Evolutionary conservation across 768 basidiomycete genomes (phyloP).

Genomic region (Russula foetens): DNA sequence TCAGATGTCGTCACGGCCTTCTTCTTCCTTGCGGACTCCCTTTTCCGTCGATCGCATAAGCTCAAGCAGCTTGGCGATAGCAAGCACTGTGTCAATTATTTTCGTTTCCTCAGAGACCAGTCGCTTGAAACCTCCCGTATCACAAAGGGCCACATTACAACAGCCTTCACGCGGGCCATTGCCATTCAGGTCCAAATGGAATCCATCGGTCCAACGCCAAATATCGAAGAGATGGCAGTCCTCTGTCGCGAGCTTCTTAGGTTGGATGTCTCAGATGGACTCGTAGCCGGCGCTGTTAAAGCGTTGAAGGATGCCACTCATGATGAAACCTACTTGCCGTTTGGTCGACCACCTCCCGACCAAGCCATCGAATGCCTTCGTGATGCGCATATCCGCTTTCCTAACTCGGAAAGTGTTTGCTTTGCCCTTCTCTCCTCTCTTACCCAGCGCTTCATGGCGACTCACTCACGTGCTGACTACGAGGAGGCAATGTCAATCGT

Average conservation of each 20-base stretch:
- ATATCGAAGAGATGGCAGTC: background rate
- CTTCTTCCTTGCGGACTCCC: background rate
- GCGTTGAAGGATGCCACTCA: too few species aligned
- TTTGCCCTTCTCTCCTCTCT: background rate
- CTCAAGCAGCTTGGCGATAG: background rate
- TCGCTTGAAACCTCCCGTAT: background rate
- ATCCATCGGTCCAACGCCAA: background rate
- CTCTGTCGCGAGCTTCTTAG: background rate
- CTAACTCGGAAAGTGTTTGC: background rate
- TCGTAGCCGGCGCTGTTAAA: background rate
- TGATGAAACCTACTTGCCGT: too few species aligned
- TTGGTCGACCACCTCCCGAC: background rate
- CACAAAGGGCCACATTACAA: background rate
- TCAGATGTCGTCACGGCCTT: background rate
- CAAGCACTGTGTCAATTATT: background rate
- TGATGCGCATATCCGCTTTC: background rate
- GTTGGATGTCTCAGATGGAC: background rate
- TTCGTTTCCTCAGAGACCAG: background rate
- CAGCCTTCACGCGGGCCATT: background rate
- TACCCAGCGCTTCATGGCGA: background rate
- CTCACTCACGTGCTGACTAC: background rate
- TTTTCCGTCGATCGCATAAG: background rate
- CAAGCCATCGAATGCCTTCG: background rate
- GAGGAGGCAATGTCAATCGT: background rate
- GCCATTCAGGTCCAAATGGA: background rate